phyloP scores from a whole-genome alignment of 129 eudicot species.

The Flaveria trinervia region DNA sequence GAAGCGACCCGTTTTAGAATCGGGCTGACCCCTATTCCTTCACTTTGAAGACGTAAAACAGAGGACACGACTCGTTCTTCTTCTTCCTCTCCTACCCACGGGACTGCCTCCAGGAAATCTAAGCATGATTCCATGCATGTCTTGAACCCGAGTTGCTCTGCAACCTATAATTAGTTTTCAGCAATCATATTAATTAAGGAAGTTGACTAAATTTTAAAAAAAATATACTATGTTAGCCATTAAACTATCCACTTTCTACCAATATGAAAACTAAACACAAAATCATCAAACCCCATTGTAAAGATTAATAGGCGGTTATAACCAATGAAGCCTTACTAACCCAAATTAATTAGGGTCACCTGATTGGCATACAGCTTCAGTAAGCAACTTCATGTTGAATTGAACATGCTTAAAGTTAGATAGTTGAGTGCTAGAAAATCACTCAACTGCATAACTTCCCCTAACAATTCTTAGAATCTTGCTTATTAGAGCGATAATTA shows the following conservation, averaged over 20 bases:
- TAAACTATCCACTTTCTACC: neutral
- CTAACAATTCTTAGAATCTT: neutral
- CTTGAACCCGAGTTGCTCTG: slow-evolving; percentile 69
- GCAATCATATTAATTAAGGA: neutral
- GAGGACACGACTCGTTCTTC: slow-evolving; percentile 89
- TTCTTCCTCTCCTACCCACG: slow-evolving; percentile 99
- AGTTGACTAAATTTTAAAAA: neutral
- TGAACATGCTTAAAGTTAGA: neutral
- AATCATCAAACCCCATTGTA: slow-evolving; percentile 7
- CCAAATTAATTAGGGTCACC: neutral
- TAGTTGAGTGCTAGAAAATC: too few species aligned
- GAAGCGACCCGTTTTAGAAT: slow-evolving; percentile 86
- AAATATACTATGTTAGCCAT: neutral
- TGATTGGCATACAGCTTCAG: neutral
- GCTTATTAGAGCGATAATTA: neutral
- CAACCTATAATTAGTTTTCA: slow-evolving; percentile 53
- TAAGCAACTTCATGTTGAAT: neutral
- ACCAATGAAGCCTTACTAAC: neutral
- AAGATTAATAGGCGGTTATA: neutral
- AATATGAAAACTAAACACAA: neutral
- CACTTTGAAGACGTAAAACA: slow-evolving; percentile 61
- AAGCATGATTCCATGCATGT: slow-evolving; percentile 77
- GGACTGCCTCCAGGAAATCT: slow-evolving; percentile 93
- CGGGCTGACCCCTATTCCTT: slow-evolving; percentile 67
- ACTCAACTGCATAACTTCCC: neutral